A percentile compares a stretch with the other conserved stretches of the same genome.
Conservation (phyloP, 176 grass and related monocot species). For the Bonia amplexicaulis region DNA sequence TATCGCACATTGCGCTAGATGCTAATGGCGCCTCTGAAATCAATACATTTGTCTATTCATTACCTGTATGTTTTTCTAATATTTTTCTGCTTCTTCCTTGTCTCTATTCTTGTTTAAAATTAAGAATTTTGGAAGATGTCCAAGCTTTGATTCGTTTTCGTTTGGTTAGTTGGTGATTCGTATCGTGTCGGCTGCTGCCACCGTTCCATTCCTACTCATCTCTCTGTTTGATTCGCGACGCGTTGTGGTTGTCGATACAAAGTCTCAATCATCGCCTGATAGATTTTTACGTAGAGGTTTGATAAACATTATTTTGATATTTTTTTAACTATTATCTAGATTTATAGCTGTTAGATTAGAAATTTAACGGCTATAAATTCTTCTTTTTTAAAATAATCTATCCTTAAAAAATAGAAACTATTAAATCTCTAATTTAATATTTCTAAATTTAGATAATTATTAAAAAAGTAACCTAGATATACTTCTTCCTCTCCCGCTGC, state of each 20-base stretch:
- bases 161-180: conserved; percentile 39
- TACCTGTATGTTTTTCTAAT: not conserved
- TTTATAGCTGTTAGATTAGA: too few relatives aligned
- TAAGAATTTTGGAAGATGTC: not conserved
- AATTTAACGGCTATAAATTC: too few relatives aligned
- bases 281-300: too few relatives aligned
- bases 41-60: not conserved
- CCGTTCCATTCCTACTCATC: not conserved
- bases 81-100: conserved; percentile 14
- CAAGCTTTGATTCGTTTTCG: conserved; percentile 11
- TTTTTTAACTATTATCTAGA: too few relatives aligned
- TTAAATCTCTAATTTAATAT: too few relatives aligned
- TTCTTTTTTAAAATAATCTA: rapidly evolving
- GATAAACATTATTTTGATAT: too few relatives aligned
- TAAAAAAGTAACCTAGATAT: too few relatives aligned
- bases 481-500: not conserved
- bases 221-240: not conserved
- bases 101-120: not conserved
- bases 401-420: too few relatives aligned
- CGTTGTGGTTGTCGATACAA: conserved; percentile 11
- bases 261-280: conserved; percentile 24
- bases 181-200: not conserved
- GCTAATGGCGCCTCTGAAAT: conserved; percentile 14
- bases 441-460: too few relatives aligned
- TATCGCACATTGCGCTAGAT: not conserved